Base-by-base conservation (phyloP, 805 yeast species). In the Metschnikowia cubensis region DNA sequence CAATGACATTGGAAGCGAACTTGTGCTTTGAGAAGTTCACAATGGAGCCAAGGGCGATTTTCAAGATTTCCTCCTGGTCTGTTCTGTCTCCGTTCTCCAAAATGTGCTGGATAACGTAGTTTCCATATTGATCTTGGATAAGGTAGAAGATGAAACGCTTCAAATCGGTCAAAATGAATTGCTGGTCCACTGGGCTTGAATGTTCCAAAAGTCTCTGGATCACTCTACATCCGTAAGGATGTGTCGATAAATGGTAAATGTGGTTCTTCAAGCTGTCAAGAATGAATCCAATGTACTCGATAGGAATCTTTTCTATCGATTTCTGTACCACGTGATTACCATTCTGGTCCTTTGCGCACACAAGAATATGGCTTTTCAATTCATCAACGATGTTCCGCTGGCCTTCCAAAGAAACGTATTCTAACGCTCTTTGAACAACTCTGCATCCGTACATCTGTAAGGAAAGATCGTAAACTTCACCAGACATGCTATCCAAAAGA, bases 321-420 rank as follows among this genome's bases (percentile, higher is more conserved):
- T 91, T 92, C 70, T 94, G 99, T 55, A 94, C 87, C 15, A 94
- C 99, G 68, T 94, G 99, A 67, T 94, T 94, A 56, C 98, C 99
- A 67, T 94, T 94, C 71, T 92, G 98, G 67, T 94, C 98, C 64
- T 89, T 89, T 31, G 75, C 73, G 55, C 77, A 73, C 25, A 68
- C 56, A 38, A 74, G 62, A 52, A 92, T 87, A 67, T 92, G 80
- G 50, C 78, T 77, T 47, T 76, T 80, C 53, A 94, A 73, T 68
- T 94, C 99, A 22, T 75, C 73, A 45, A 89, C 82, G 32, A 94
- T 75, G 33, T 67, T 67, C 25, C 84, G 75, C 67, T 88, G 94
- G 55, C 87, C 87, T 0, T 77, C 79, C 8, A 80, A 66, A 3
- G 74, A 73, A 38, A 89, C 75, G 53, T 82, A 83, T 65, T 89